phyloP scores from a whole-genome alignment of 805 yeast genomes.

The Starmerella etchellsii region DNA sequence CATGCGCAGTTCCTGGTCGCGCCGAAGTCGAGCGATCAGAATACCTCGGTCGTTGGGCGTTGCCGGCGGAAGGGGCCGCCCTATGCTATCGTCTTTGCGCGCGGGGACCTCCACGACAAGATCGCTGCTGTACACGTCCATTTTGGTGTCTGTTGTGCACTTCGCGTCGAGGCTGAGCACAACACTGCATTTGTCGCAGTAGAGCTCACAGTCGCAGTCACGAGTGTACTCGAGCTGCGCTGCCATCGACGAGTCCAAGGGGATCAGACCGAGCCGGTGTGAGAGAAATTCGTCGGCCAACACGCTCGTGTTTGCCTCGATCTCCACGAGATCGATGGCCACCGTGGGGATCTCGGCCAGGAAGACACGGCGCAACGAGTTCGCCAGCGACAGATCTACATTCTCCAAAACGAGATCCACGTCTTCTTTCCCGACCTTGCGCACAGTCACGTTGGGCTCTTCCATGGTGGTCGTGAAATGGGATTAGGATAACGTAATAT shows the following conservation, averaged over 20 bases:
- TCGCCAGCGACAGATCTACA: slow-evolving; percentile 82
- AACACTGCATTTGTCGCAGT: slow-evolving; percentile 91
- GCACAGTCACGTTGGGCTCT: slow-evolving; percentile 69
- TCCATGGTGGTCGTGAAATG: slow-evolving; percentile 11
- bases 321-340: slow-evolving; percentile 94
- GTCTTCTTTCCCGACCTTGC: slow-evolving; percentile 71
- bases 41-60: slow-evolving; percentile 51
- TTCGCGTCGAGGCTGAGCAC: slow-evolving; percentile 74
- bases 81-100: slow-evolving; percentile 37
- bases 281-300: slow-evolving; percentile 94
- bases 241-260: slow-evolving; percentile 71
- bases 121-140: slow-evolving; percentile 83
- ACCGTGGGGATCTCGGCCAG: slow-evolving; percentile 93
- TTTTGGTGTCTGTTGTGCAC: slow-evolving; percentile 76
- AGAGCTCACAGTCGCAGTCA: slow-evolving; percentile 96
- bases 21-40: slow-evolving; percentile 78
- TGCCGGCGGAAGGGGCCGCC: slow-evolving; percentile 76
- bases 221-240: slow-evolving; percentile 76
- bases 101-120: slow-evolving; percentile 36
- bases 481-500: too few species aligned
- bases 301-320: slow-evolving; percentile 84
- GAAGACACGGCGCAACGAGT: slow-evolving; percentile 83
- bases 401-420: slow-evolving; percentile 83
- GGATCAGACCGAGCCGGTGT: slow-evolving; percentile 86
- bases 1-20: slow-evolving; percentile 79